These are phyloP conservation scores for Ustanciosporium gigantosporum DNA, from an alignment of 1,284 basidiomycete species.

Conservation along the genomic window DNA sequence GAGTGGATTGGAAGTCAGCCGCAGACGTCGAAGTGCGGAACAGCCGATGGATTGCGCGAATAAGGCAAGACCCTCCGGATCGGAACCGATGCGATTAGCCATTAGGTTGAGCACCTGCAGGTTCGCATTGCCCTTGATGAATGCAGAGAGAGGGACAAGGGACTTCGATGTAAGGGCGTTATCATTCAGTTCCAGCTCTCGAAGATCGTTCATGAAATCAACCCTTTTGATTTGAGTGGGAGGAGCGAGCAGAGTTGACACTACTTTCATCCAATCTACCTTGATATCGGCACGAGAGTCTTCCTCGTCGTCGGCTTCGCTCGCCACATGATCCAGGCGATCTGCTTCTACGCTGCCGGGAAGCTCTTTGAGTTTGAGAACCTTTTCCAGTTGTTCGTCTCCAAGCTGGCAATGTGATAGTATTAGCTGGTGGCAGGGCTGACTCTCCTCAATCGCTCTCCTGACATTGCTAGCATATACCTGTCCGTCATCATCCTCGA, in stretches of 20 bases:
- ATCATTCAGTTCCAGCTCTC: slow-evolving; percentile 4
- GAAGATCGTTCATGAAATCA: too few relatives aligned
- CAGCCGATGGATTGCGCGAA: slow-evolving; percentile 6
- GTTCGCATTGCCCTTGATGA: slow-evolving; percentile 7
- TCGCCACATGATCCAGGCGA: too few relatives aligned
- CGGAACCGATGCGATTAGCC: slow-evolving; percentile 5
- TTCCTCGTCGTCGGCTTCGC: too few relatives aligned
- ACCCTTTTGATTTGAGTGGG: too few relatives aligned
- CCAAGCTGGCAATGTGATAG: slow-evolving; percentile 7
- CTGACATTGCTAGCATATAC: background rate
- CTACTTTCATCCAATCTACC: too few relatives aligned
- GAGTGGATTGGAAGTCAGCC: slow-evolving; percentile 15
- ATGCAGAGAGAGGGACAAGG: slow-evolving; percentile 6
- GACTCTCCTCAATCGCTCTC: background rate
- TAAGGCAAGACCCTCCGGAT: background rate
- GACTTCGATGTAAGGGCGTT: slow-evolving; percentile 12
- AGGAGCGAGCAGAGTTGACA: too few relatives aligned
- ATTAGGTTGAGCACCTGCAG: slow-evolving; percentile 6
- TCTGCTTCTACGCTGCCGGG: too few relatives aligned
- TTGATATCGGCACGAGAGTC: too few relatives aligned
- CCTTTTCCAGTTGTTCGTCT: slow-evolving; percentile 3
- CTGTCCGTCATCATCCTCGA: slow-evolving; percentile 7
- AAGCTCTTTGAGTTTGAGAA: too few relatives aligned
- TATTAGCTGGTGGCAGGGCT: slow-evolving; percentile 10
- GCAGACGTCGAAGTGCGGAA: slow-evolving; percentile 4